Percentiles rank a stretch among this genome's conserved stretches.
phyloP scores from a whole-genome alignment of 2,329 filamentous ascomycete species.

The Trichoderma koningiopsis region DNA sequence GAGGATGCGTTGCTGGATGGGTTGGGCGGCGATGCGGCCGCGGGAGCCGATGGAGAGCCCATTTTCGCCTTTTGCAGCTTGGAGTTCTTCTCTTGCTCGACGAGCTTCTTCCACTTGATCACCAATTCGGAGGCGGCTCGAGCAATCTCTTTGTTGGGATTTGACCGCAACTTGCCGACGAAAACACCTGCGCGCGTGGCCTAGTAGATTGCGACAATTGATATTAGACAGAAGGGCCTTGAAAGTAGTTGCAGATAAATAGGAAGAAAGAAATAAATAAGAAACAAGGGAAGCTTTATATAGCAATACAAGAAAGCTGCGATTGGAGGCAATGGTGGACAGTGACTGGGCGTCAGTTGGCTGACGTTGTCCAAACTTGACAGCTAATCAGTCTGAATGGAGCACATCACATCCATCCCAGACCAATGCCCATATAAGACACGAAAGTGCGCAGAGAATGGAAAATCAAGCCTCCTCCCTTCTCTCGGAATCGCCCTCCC shows the following conservation, averaged over 20 bases:
- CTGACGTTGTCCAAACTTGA: constrained; percentile 1
- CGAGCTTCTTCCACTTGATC: constrained; percentile 80
- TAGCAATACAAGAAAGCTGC: background rate
- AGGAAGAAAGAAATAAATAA: background rate
- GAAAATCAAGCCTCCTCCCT: background rate
- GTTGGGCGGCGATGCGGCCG: constrained; percentile 54
- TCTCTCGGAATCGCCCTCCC: background rate
- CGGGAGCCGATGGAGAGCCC: constrained; percentile 37
- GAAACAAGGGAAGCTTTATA: background rate
- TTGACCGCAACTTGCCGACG: constrained; percentile 77
- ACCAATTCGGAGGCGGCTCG: constrained; percentile 80
- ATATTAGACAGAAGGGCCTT: constrained; percentile 2
- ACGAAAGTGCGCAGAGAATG: background rate
- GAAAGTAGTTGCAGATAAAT: background rate
- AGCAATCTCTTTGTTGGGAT: constrained; percentile 79
- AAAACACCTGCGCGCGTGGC: constrained; percentile 88
- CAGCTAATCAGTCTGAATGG: constrained; percentile 6
- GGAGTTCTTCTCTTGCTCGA: constrained; percentile 64
- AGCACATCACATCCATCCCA: background rate
- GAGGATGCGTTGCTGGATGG: constrained; percentile 52
- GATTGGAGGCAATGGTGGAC: constrained; percentile 5
- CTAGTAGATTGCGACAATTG: constrained; percentile 42
- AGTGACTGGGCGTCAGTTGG: background rate
- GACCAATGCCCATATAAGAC: background rate
- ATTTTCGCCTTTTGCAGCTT: constrained; percentile 48